Evolutionary conservation across 169 alveolate species (phyloP).

Genomic region (Eimeria sp.): DNA sequence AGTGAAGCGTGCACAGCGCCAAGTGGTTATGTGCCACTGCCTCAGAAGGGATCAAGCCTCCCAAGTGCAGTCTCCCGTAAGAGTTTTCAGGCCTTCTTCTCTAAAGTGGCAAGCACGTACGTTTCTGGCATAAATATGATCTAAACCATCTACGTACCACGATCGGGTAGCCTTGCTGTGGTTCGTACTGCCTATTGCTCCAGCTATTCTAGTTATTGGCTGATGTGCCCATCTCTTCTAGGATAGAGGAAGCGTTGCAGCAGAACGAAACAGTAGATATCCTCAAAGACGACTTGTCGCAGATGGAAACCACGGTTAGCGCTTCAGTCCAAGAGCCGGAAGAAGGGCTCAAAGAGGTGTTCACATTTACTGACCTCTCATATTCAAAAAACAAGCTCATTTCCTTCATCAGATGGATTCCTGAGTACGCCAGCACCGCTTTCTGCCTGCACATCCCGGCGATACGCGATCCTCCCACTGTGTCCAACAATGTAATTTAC

Average conservation of each 20-base stretch:
- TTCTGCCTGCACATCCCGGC: neutral
- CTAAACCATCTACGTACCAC: neutral
- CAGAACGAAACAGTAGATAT: constrained; percentile 74
- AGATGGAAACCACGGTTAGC: neutral
- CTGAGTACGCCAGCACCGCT: constrained; percentile 37
- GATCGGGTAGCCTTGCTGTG: neutral
- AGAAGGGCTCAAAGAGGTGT: constrained; percentile 33
- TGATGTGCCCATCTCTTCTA: neutral
- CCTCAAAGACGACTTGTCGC: constrained; percentile 11
- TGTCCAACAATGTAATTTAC: neutral
- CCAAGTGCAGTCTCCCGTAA: constrained; percentile 13
- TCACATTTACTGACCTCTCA: constrained; percentile 64
- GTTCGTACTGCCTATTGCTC: neutral
- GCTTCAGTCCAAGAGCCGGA: neutral
- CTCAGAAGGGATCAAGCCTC: constrained; percentile 1
- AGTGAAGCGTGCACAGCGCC: neutral
- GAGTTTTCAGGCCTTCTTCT: constrained; percentile 33
- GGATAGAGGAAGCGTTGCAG: constrained; percentile 80
- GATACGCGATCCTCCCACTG: neutral
- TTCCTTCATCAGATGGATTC: constrained; percentile 61
- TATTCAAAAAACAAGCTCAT: constrained; percentile 58
- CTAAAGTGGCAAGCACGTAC: constrained; percentile 38
- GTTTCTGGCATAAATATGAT: neutral
- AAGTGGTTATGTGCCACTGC: neutral
- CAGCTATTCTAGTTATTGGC: neutral